Conservation (phyloP, 1,139 yeast genomes). For the Yamadazyma mexicana region DNA sequence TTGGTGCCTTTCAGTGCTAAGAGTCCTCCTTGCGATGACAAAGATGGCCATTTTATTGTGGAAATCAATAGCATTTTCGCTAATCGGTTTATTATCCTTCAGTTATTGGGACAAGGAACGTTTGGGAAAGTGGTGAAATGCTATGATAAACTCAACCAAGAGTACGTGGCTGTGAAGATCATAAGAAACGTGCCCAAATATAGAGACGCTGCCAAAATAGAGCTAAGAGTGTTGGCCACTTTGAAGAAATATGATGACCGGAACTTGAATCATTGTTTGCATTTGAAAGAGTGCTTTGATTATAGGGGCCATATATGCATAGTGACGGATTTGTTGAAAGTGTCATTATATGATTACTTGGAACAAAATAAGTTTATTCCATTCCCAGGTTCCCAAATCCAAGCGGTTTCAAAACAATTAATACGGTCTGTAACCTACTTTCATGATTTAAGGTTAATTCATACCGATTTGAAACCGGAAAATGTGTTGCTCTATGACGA, state of each 20-base stretch:
- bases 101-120: conserved; percentile 92
- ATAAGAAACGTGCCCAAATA: conserved; percentile 79
- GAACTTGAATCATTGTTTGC: conserved; percentile 72
- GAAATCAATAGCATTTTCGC: conserved; percentile 61
- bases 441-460: conserved; percentile 87
- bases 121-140: conserved; percentile 93
- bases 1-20: conserved; percentile 41
- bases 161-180: conserved; percentile 86
- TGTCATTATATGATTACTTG: conserved; percentile 86
- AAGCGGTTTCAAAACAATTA: conserved; percentile 83
- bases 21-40: conserved; percentile 61
- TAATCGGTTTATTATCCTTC: conserved; percentile 62
- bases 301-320: conserved; percentile 91
- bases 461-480: conserved; percentile 95
- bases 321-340: conserved; percentile 84
- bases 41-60: conserved; percentile 81
- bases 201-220: conserved; percentile 84
- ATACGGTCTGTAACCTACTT: conserved; percentile 83
- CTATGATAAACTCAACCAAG: conserved; percentile 54
- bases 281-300: conserved; percentile 86
- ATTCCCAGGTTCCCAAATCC: conserved; percentile 84
- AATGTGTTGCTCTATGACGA: conserved; percentile 78
- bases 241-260: conserved; percentile 71
- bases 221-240: conserved; percentile 75
- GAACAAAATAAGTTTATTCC: conserved; percentile 71